Evolutionary conservation across 805 yeast genomes (phyloP).

Genomic region (Diddensiella caesifluorescens): DNA sequence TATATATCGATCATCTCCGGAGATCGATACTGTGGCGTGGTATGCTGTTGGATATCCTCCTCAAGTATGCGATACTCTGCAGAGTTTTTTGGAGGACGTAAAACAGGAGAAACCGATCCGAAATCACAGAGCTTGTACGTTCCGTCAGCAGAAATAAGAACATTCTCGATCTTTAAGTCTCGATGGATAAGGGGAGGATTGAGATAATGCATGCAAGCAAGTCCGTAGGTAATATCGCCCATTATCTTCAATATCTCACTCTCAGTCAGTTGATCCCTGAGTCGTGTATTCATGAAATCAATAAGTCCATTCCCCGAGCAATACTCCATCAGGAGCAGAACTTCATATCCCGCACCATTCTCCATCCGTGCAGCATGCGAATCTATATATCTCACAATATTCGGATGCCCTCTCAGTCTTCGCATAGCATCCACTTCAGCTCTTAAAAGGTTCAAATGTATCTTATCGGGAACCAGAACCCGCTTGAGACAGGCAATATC

Average conservation of each 20-base stretch:
- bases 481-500: constrained; percentile 78
- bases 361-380: constrained; percentile 82
- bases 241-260: constrained; percentile 75
- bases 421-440: constrained; percentile 99
- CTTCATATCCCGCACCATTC: constrained; percentile 60
- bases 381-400: constrained; percentile 86
- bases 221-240: constrained; percentile 73
- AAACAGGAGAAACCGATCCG: constrained; percentile 74
- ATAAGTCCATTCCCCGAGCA: constrained; percentile 79
- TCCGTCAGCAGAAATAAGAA: constrained; percentile 61
- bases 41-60: constrained; percentile 81
- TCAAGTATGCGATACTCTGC: constrained; percentile 71
- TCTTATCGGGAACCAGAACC: constrained; percentile 91
- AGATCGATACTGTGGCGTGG: constrained; percentile 92
- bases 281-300: constrained; percentile 84
- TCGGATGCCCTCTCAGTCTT: constrained; percentile 67
- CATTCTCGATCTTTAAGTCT: constrained; percentile 52
- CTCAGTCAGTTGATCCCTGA: constrained; percentile 72
- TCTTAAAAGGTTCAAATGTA: constrained; percentile 70
- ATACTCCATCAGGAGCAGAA: constrained; percentile 84
- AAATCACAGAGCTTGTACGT: constrained; percentile 86
- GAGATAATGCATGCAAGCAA: constrained; percentile 77
- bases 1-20: constrained; percentile 95
- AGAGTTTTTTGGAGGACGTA: constrained; percentile 69
- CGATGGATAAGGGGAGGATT: constrained; percentile 74